Evolutionary conservation across 2,329 filamentous ascomycete genomes (phyloP).

Genomic region (Nemania diffusa): DNA sequence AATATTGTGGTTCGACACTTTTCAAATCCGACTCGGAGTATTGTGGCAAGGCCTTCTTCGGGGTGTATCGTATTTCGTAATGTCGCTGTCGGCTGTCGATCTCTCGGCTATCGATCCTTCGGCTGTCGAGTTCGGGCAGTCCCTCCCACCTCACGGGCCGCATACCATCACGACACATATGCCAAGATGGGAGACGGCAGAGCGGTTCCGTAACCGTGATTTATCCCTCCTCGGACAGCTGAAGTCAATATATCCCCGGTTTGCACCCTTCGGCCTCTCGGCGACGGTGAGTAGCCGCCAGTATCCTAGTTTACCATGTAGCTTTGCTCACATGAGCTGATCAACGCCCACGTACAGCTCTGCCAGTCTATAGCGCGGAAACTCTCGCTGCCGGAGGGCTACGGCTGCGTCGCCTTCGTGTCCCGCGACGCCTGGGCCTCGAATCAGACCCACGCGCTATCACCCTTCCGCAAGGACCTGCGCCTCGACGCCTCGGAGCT

Average conservation of each 20-base stretch:
- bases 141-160: conserved; percentile 58
- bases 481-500: conserved; percentile 51
- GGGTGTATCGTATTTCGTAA: too few relatives aligned
- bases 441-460: conserved; percentile 48
- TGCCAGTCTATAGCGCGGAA: conserved; percentile 51
- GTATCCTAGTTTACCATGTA: not conserved
- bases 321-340: not conserved
- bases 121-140: conserved; percentile 52
- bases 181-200: conserved; percentile 56
- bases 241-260: conserved; percentile 59
- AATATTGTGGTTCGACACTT: too few relatives aligned
- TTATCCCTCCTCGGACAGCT: conserved; percentile 49
- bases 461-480: conserved; percentile 51
- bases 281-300: conserved; percentile 46
- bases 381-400: conserved; percentile 44
- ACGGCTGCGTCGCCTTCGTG: conserved; percentile 46
- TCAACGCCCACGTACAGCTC: conserved; percentile 49
- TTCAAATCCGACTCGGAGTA: not conserved
- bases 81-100: conserved; percentile 15
- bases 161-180: conserved; percentile 60
- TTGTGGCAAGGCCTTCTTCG: too few relatives aligned
- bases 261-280: conserved; percentile 54
- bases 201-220: conserved; percentile 56
- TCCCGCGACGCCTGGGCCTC: conserved; percentile 44
- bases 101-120: conserved; percentile 27